Evolutionary conservation across 179 eudicot genomes (phyloP), one percentile per base, ranked within the genome.

Genomic region (Drosera spatulata): DNA sequence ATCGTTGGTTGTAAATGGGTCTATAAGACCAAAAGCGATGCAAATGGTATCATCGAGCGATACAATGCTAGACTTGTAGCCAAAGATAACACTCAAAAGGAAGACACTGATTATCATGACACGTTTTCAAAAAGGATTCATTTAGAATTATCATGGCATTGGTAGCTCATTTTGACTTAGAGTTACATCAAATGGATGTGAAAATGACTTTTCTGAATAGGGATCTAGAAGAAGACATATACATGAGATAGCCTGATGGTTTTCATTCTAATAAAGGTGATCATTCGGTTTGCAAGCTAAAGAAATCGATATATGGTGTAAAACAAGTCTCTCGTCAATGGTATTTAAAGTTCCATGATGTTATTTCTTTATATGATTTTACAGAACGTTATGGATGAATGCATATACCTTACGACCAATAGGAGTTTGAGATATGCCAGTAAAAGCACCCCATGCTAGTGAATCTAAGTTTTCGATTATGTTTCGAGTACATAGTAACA

Each of bases 131-230:
- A 3, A 60, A 60, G n/a, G 53, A 46, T 33, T 60, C 41, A 2
- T 48, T 22, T 15, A 8, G 53, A 39, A 9, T 45, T 3, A 46
- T 58, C 15, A 58, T 58, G 50, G 61, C 22, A 13, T 44, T 58
- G 15, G 61, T 58, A 10, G 49, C 49, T 3, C 61, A 42, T 12
- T 58, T 41, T 58, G 15, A 42, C 14, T 44, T 58, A 41, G 37
- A 58, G 33, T 58, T 60, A 60, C 41, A 47, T 55, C 43, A 55
- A 55, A 64, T 64, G 67, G 67, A 64, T 64, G 44, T 56, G 15
- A 55, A 64, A 62, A 62, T 37, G 2, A 39, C 22, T 41, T 50
- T 65, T 49, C 39, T 65, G 2, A 65, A 56, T 47, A 56, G 1
- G 48, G 6, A 39, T 14, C 57, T 50, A 38, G 1, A 49, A 10